These are phyloP conservation scores for Nothophytophthora sp. DNA, from an alignment of 352 stramenopile species.

Conservation along the genomic window DNA sequence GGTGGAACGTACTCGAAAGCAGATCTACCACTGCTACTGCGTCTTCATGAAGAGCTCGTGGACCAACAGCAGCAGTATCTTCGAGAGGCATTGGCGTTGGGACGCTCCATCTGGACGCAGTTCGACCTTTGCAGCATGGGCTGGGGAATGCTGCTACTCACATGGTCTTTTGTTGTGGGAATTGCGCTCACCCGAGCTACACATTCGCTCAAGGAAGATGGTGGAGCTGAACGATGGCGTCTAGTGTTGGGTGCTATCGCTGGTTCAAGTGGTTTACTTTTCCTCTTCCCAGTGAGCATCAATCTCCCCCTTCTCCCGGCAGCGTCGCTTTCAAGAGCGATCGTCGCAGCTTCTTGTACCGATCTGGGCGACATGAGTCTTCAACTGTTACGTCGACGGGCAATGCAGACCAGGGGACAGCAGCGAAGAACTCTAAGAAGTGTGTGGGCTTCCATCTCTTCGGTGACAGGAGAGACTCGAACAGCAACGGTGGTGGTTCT, in stretches of 20 bases:
- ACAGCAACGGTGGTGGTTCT: conserved; percentile 49
- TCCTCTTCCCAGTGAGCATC: conserved; percentile 22
- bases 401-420: background rate
- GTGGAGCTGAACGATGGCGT: background rate
- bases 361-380: conserved; percentile 19
- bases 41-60: conserved; percentile 36
- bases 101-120: conserved; percentile 86
- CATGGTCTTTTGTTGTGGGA: conserved; percentile 36
- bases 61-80: conserved; percentile 59
- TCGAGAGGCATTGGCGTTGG: conserved; percentile 58
- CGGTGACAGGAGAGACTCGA: conserved; percentile 20
- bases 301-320: conserved; percentile 30
- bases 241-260: conserved; percentile 6
- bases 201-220: no score
- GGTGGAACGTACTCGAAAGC: conserved; percentile 7
- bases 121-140: conserved; percentile 84
- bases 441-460: conserved; percentile 7
- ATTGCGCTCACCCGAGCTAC: conserved; percentile 4
- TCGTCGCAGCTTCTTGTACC: conserved; percentile 24
- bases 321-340: conserved; percentile 25
- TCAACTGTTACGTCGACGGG: conserved; percentile 2
- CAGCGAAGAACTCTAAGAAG: no score
- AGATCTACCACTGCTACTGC: conserved; percentile 33
- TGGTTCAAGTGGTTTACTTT: conserved; percentile 10
- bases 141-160: conserved; percentile 59